Evolutionary conservation across 2,329 filamentous ascomycete genomes (phyloP).

Genomic region (Curvularia spicifera): DNA sequence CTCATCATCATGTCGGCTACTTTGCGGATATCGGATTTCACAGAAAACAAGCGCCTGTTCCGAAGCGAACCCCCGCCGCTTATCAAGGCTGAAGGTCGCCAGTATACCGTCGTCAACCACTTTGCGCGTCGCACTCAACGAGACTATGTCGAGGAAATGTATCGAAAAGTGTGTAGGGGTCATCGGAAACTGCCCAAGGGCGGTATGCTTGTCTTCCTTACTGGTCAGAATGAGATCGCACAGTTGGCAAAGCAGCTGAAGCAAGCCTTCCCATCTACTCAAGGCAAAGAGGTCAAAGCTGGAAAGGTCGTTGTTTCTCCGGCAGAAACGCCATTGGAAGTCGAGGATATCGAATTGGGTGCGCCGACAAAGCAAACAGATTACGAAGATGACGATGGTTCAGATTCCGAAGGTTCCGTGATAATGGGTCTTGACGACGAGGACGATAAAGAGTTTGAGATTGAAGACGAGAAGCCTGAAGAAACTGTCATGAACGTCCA

Average conservation of each 20-base stretch:
- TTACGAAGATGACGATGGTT: conserved; percentile 55
- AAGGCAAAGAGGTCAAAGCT: conserved; percentile 57
- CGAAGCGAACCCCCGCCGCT: conserved; percentile 75
- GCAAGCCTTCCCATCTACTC: conserved; percentile 65
- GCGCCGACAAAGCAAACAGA: conserved; percentile 43
- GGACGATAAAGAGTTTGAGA: conserved; percentile 69
- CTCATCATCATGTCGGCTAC: conserved; percentile 98
- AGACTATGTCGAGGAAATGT: conserved; percentile 91
- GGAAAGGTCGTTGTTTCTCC: conserved; percentile 77
- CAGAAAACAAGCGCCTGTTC: conserved; percentile 82
- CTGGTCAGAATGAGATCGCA: conserved; percentile 89
- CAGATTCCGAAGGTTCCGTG: conserved; percentile 63
- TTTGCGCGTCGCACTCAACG: conserved; percentile 82
- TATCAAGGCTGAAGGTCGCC: conserved; percentile 87
- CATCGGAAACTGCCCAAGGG: conserved; percentile 90
- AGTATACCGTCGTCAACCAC: conserved; percentile 88
- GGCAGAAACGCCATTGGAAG: conserved; percentile 78
- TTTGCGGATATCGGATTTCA: conserved; percentile 86
- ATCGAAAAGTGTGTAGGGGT: conserved; percentile 82
- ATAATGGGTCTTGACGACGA: conserved; percentile 66
- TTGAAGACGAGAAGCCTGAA: conserved; percentile 68
- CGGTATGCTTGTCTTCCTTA: conserved; percentile 91
- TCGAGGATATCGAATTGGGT: conserved; percentile 86
- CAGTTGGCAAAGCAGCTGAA: conserved; percentile 81
- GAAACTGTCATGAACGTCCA: conserved; percentile 73